A percentile compares a stretch with the other conserved stretches of the same genome.
phyloP scores from a whole-genome alignment of 2,329 filamentous ascomycete genomes.

The Elsinoe batatas region DNA sequence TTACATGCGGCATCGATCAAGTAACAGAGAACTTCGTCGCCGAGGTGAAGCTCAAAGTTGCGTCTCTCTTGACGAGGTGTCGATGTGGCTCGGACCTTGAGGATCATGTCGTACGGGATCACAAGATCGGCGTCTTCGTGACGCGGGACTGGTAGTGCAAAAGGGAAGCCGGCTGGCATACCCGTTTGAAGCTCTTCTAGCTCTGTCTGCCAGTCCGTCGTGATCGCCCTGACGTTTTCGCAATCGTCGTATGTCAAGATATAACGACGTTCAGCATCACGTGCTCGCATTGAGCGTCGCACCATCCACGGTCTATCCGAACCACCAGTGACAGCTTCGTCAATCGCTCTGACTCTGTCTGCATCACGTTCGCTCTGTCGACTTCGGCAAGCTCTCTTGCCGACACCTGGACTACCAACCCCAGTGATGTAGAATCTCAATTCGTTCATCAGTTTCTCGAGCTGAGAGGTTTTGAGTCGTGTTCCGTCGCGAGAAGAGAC shows the following conservation, averaged over 20 bases:
- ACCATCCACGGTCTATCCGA: neutral
- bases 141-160: neutral
- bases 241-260: constrained; percentile 2
- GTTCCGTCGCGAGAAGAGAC: neutral
- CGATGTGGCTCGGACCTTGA: constrained; percentile 1
- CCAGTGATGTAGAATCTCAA: neutral
- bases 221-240: neutral
- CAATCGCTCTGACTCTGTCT: neutral
- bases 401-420: neutral
- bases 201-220: neutral
- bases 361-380: constrained; percentile 2
- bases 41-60: neutral
- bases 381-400: constrained; percentile 1
- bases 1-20: constrained; percentile 1
- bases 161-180: neutral
- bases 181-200: neutral
- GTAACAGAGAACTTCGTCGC: constrained; percentile 1
- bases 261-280: neutral
- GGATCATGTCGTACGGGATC: neutral
- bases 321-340: neutral
- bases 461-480: neutral
- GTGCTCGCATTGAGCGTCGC: neutral
- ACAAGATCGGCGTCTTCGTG: neutral
- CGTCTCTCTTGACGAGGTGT: neutral
- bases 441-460: neutral